These are phyloP conservation scores for Globisporangium parvum DNA, from an alignment of 352 stramenopile species.

Conservation along the genomic window DNA sequence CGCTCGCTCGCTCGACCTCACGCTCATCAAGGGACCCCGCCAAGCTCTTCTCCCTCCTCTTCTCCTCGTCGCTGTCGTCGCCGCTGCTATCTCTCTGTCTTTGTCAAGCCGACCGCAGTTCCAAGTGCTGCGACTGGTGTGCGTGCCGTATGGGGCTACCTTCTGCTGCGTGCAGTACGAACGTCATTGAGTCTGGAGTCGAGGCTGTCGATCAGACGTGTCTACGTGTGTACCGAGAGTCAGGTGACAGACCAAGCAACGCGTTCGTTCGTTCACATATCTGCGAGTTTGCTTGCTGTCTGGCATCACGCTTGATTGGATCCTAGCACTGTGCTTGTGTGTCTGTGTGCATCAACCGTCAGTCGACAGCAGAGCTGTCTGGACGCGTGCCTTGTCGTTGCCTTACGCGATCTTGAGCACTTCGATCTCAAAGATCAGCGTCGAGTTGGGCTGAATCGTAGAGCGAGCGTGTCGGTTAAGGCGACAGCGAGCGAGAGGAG, in stretches of 20 bases:
- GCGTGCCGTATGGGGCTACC: too few relatives aligned
- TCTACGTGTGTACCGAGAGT: too few relatives aligned
- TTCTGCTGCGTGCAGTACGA: too few relatives aligned
- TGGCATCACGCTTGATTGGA: too few relatives aligned
- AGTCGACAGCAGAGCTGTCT: background rate
- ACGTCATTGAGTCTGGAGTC: too few relatives aligned
- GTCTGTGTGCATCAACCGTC: background rate
- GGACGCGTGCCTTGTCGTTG: background rate
- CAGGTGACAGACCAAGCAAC: too few relatives aligned
- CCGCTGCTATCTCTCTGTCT: background rate
- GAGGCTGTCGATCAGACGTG: too few relatives aligned
- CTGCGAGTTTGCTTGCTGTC: too few relatives aligned
- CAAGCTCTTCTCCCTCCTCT: background rate
- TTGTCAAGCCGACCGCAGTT: too few relatives aligned
- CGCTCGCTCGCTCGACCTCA: background rate
- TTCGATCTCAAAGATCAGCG: constrained; percentile 91
- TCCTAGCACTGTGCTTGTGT: too few relatives aligned
- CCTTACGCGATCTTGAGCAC: constrained; percentile 74
- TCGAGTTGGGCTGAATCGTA: constrained; percentile 91
- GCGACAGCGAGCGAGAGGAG: constrained; percentile 9
- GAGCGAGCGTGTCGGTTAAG: constrained; percentile 26
- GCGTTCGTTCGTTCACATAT: too few relatives aligned
- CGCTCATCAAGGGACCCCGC: background rate
- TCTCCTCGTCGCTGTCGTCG: background rate
- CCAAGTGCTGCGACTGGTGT: too few relatives aligned